Evolutionary conservation across 140 eudicot genomes (phyloP).

Genomic region (Anethum foeniculum): DNA sequence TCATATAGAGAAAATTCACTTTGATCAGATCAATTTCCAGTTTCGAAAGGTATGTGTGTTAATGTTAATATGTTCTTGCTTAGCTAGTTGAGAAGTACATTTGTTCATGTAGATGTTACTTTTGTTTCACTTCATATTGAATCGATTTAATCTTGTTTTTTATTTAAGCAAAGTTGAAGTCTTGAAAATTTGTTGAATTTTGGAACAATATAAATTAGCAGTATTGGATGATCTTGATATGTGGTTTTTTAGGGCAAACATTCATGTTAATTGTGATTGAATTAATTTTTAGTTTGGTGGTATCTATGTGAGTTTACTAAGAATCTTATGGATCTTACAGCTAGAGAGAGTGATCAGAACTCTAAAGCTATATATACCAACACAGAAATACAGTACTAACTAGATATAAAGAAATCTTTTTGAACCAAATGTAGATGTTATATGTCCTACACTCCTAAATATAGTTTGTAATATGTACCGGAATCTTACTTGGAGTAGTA

Average conservation of each 20-base stretch:
- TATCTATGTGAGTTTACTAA: neutral
- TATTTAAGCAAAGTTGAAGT: neutral
- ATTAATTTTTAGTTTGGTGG: neutral
- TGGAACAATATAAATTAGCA: neutral
- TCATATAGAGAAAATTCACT: neutral
- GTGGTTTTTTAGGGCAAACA: neutral
- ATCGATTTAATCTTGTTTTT: neutral
- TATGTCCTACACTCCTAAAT: neutral
- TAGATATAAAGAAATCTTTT: neutral
- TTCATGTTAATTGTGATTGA: neutral
- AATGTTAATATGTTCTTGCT: neutral
- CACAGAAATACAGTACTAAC: neutral
- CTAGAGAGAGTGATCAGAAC: neutral
- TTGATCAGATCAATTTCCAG: neutral
- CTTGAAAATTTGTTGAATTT: neutral
- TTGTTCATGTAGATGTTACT: neutral
- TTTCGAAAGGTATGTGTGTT: neutral
- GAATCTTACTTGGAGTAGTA: conserved; percentile 1
- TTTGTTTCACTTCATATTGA: neutral
- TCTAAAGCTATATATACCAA: neutral
- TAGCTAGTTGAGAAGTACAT: neutral
- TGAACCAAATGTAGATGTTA: neutral
- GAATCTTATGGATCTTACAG: neutral
- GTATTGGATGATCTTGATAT: neutral
- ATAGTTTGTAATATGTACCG: neutral